Percentiles rank a stretch among this genome's conserved stretches.
phyloP scores from a whole-genome alignment of 2,329 filamentous ascomycete genomes.

The Venturia pyrina region DNA sequence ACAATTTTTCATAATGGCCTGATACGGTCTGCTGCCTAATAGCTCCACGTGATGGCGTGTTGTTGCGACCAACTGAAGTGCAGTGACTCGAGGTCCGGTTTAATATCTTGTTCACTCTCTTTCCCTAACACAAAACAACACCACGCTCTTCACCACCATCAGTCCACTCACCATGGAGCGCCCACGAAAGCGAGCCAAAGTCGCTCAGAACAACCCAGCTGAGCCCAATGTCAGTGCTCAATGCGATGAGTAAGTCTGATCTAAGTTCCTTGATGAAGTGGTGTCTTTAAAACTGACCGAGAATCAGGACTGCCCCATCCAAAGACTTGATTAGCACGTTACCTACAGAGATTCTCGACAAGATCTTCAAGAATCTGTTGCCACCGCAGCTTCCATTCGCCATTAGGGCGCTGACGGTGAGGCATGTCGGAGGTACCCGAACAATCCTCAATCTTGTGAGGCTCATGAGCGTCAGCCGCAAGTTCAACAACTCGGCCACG shows the following conservation, averaged over 20 bases:
- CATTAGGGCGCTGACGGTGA: neutral
- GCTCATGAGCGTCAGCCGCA: neutral
- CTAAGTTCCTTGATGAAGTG: neutral
- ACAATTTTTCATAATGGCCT: neutral
- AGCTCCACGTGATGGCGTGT: neutral
- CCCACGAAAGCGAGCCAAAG: neutral
- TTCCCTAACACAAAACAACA: neutral
- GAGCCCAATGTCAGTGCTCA: neutral
- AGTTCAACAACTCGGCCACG: neutral
- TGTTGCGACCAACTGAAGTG: neutral
- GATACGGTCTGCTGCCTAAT: neutral
- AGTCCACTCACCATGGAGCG: neutral
- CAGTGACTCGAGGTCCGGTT: no score
- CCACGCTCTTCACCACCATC: neutral
- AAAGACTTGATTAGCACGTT: neutral
- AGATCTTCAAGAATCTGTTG: neutral
- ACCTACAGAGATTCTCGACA: neutral
- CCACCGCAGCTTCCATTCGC: neutral
- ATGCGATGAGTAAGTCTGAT: neutral
- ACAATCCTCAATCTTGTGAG: neutral
- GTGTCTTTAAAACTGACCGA: neutral
- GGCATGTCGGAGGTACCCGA: no score
- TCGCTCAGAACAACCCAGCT: neutral
- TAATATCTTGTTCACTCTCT: no score
- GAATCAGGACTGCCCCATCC: neutral